These are phyloP conservation scores for Myriosclerotinia scirpicola DNA, from an alignment of 2,329 filamentous ascomycete genomes.

Conservation along the genomic window DNA sequence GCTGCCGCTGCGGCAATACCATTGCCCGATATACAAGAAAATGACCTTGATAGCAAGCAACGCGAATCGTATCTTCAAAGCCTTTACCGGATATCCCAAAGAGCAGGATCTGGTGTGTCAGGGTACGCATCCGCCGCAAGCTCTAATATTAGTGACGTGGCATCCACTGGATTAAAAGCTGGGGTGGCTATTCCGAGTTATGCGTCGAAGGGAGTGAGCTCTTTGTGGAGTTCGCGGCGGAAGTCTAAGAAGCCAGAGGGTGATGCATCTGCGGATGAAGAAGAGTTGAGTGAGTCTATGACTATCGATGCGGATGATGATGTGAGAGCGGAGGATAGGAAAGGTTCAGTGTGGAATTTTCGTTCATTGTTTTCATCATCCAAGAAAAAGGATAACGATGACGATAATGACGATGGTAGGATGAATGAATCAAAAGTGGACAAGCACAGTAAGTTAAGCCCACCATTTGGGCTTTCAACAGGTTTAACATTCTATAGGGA, in stretches of 20 bases:
- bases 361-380: neutral
- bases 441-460: slow-evolving; percentile 8
- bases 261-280: neutral
- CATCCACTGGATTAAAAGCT: slow-evolving; percentile 14
- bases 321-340: slow-evolving; percentile 11
- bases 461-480: neutral
- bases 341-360: slow-evolving; percentile 14
- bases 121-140: slow-evolving; percentile 19
- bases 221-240: slow-evolving; percentile 3
- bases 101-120: slow-evolving; percentile 16
- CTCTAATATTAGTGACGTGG: slow-evolving; percentile 2
- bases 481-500: slow-evolving; percentile 2
- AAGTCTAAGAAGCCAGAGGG: slow-evolving; percentile 6
- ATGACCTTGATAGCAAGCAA: slow-evolving; percentile 18
- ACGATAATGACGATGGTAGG: neutral
- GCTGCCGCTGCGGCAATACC: slow-evolving; percentile 18
- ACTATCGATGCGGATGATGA: slow-evolving; percentile 23
- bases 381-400: neutral
- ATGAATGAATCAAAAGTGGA: slow-evolving; percentile 19
- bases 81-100: slow-evolving; percentile 19
- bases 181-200: slow-evolving; percentile 16
- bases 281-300: slow-evolving; percentile 9
- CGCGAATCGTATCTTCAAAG: slow-evolving; percentile 24
- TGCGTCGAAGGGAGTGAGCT: slow-evolving; percentile 21
- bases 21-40: slow-evolving; percentile 21